Percentiles rank a stretch among this genome's conserved stretches.
Conservation (phyloP, 805 yeast genomes). For the Zygosaccharomyces pseudorouxii region DNA sequence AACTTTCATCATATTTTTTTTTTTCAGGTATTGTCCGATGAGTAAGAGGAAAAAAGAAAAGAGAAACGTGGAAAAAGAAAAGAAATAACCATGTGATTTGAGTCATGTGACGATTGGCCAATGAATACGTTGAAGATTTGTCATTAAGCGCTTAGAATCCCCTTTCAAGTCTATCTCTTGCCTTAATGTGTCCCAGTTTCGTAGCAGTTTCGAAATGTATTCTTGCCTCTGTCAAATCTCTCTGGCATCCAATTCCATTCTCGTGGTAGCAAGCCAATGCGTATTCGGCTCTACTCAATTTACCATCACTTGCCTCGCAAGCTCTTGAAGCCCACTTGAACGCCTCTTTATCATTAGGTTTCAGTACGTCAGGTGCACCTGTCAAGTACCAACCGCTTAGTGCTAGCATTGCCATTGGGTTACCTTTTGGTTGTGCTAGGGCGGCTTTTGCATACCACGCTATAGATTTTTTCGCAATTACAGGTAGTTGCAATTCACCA, state of each 20-base stretch:
- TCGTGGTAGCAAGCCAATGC: constrained; percentile 66
- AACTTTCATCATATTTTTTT: background rate
- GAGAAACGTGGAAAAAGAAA: background rate
- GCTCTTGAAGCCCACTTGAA: constrained; percentile 61
- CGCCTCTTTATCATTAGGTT: constrained; percentile 58
- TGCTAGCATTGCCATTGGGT: constrained; percentile 65
- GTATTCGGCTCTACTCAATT: constrained; percentile 59
- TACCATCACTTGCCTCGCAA: constrained; percentile 45
- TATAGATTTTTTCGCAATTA: constrained; percentile 54
- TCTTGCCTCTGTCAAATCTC: constrained; percentile 41
- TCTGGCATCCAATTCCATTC: constrained; percentile 55
- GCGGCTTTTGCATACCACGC: constrained; percentile 76
- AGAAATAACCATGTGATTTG: background rate
- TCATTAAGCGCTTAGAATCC: constrained; percentile 1
- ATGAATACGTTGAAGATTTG: background rate
- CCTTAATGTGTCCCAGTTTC: constrained; percentile 55
- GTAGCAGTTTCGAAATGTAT: constrained; percentile 58
- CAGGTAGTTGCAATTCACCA: constrained; percentile 51
- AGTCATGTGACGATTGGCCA: background rate
- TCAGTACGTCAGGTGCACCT: constrained; percentile 53
- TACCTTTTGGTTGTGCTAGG: constrained; percentile 41
- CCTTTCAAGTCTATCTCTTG: constrained; percentile 27
- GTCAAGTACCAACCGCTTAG: constrained; percentile 74
- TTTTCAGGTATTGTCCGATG: background rate
- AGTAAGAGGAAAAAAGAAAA: no score